phyloP scores from a whole-genome alignment of 805 yeast genomes.

The Tetrapisispora fleetii region DNA sequence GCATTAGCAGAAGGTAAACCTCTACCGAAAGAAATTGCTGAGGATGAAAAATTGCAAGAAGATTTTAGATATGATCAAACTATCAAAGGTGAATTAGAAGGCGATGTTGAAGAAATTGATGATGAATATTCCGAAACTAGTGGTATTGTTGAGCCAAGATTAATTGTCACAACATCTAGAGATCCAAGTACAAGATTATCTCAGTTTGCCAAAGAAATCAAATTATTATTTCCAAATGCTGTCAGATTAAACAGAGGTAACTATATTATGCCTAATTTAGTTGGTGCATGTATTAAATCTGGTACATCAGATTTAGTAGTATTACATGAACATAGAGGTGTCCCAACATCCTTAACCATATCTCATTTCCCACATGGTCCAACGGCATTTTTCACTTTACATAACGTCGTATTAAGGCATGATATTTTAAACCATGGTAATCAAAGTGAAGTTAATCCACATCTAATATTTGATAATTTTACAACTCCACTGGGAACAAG shows the following conservation, averaged over 20 bases:
- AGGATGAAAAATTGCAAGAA: constrained; percentile 69
- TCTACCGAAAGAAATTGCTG: constrained; percentile 80
- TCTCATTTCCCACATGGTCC: constrained; percentile 99
- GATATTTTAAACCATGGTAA: constrained; percentile 81
- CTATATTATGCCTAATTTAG: constrained; percentile 74
- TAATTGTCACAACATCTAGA: constrained; percentile 88
- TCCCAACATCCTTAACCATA: constrained; percentile 85
- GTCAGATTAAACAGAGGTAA: constrained; percentile 90
- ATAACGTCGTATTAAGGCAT: constrained; percentile 89
- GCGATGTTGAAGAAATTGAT: constrained; percentile 44
- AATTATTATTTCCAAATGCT: constrained; percentile 80
- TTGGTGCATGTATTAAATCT: constrained; percentile 70
- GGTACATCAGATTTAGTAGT: constrained; percentile 78
- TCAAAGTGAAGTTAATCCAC: constrained; percentile 88
- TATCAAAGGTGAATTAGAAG: constrained; percentile 33
- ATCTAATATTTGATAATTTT: constrained; percentile 85
- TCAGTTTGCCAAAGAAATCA: constrained; percentile 89
- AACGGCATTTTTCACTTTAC: constrained; percentile 85
- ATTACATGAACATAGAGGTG: constrained; percentile 95
- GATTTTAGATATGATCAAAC: constrained; percentile 85
- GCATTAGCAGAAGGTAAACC: constrained; percentile 90
- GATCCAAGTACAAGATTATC: constrained; percentile 77
- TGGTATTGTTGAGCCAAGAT: constrained; percentile 83
- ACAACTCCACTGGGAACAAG: constrained; percentile 72
- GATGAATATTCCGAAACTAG: constrained; percentile 85